Evolutionary conservation across 345 rosid genomes (phyloP).

Genomic region (Mallotus nudiflorus): DNA sequence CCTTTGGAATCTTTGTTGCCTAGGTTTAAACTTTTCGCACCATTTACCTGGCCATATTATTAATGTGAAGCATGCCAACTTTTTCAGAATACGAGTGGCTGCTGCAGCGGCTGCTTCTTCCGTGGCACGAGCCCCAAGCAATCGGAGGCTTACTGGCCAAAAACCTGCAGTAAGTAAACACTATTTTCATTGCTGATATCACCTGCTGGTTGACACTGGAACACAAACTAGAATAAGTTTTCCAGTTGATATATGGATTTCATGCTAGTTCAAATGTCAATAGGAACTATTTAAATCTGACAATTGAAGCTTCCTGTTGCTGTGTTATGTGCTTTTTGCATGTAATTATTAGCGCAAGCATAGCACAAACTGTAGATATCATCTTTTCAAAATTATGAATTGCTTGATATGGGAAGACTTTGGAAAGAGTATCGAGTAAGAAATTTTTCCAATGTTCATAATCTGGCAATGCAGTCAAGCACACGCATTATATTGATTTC

Average conservation of each 20-base stretch:
- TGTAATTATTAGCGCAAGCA: neutral
- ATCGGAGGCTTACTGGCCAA: slow-evolving; percentile 36
- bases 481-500: neutral
- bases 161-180: slow-evolving; percentile 39
- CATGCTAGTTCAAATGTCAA: neutral
- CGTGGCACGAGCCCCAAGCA: slow-evolving; percentile 50
- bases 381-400: neutral
- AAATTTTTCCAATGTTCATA: neutral
- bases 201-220: neutral
- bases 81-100: slow-evolving; percentile 62
- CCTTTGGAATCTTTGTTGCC: neutral
- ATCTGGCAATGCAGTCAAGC: neutral
- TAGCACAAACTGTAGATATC: neutral
- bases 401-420: neutral
- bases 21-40: neutral
- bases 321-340: neutral
- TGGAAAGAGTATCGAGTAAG: neutral
- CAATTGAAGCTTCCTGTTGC: neutral
- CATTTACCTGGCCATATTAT: neutral
- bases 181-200: neutral
- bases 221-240: neutral
- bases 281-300: neutral
- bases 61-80: slow-evolving; percentile 2
- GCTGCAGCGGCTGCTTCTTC: slow-evolving; percentile 67
- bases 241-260: neutral